Conservation (phyloP, 768 basidiomycete genomes). For the Sporobolomyces pararoseus region DNA sequence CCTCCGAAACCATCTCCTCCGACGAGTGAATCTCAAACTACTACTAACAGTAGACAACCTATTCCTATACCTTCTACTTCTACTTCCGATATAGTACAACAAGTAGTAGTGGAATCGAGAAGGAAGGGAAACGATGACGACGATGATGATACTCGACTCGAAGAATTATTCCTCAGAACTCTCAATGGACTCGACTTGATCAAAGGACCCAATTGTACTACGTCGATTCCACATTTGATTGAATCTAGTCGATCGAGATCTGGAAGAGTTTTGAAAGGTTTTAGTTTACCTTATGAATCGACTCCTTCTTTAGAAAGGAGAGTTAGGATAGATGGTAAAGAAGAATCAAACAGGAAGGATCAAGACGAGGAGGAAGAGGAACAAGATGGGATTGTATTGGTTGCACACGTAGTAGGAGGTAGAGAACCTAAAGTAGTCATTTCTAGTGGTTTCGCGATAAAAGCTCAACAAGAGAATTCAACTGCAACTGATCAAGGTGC, state of each 20-base stretch:
- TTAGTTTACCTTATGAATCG: conserved; percentile 58
- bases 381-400: conserved; percentile 52
- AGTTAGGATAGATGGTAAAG: conserved; percentile 44
- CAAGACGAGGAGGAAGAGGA: conserved; percentile 38
- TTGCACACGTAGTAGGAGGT: conserved; percentile 57
- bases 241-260: neutral
- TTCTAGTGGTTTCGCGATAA: conserved; percentile 60
- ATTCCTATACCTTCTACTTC: neutral
- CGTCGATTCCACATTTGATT: neutral
- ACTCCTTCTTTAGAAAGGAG: conserved; percentile 50
- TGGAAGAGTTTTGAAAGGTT: conserved; percentile 25
- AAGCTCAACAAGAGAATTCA: conserved; percentile 31
- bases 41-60: neutral
- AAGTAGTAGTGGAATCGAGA: neutral
- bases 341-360: conserved; percentile 2
- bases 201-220: neutral
- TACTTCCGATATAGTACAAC: neutral
- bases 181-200: neutral
- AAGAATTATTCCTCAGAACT: conserved; percentile 16
- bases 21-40: neutral
- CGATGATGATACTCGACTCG: neutral
- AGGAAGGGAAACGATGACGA: neutral
- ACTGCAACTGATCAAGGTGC: conserved; percentile 32
- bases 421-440: conserved; percentile 50
- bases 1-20: neutral